Percentiles rank a stretch among this genome's conserved stretches.
Evolutionary conservation across 495 filamentous ascomycete genomes (phyloP).

Genomic region (Aspergillus wentii): DNA sequence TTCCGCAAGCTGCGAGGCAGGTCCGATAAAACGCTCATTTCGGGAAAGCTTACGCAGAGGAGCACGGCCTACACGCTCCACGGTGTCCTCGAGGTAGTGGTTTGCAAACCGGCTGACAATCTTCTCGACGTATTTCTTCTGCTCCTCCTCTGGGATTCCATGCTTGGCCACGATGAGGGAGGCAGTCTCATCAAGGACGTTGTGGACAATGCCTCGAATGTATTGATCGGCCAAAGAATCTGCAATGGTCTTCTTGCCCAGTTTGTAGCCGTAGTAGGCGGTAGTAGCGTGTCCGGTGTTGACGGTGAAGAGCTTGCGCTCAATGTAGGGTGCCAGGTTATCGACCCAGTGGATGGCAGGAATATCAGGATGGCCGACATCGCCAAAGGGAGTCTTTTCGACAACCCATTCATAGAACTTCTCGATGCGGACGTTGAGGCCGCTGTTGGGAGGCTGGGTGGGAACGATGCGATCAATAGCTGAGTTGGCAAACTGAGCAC

Average conservation of each 20-base stretch:
- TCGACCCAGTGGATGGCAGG: conserved; percentile 88
- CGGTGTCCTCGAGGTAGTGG: conserved; percentile 86
- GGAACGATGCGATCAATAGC: conserved; percentile 98
- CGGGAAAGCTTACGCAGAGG: conserved; percentile 87
- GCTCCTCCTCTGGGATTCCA: conserved; percentile 68
- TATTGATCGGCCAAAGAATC: conserved; percentile 67
- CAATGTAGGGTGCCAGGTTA: conserved; percentile 89
- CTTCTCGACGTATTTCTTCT: conserved; percentile 84
- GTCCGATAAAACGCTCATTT: conserved; percentile 93
- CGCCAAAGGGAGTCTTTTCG: conserved; percentile 73
- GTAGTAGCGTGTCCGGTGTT: conserved; percentile 98
- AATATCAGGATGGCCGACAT: conserved; percentile 62
- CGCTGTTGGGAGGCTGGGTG: conserved; percentile 68
- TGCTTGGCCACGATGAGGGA: conserved; percentile 83
- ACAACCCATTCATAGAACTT: conserved; percentile 99
- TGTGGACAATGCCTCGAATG: conserved; percentile 70
- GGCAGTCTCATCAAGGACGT: conserved; percentile 75
- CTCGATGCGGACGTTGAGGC: conserved; percentile 90
- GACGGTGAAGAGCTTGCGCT: conserved; percentile 98
- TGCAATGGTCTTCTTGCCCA: conserved; percentile 78
- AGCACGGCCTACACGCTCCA: conserved; percentile 93
- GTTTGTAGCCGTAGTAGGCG: conserved; percentile 87
- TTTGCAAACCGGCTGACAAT: conserved; percentile 92
- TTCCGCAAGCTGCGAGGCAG: conserved; percentile 80
- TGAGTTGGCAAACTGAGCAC: conserved; percentile 87